phyloP scores from a whole-genome alignment of 129 eudicot genomes.

The Calendula officinalis region DNA sequence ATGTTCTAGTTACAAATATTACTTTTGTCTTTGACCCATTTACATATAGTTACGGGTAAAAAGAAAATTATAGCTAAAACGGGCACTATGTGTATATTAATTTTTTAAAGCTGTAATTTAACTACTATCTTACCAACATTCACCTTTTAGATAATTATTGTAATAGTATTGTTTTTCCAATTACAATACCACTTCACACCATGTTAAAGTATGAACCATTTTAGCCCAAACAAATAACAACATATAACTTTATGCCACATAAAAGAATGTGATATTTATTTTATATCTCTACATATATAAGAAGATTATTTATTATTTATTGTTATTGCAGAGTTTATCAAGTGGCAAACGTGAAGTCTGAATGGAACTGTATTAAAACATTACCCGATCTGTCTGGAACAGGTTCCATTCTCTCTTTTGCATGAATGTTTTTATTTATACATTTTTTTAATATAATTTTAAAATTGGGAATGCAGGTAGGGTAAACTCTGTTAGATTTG shows the following conservation, averaged over 20 bases:
- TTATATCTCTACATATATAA: too few relatives aligned
- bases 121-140: too few relatives aligned
- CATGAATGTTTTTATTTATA: not conserved
- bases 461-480: conserved; percentile 51
- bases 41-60: not conserved
- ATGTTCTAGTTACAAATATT: not conserved
- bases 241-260: too few relatives aligned
- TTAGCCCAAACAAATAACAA: not conserved
- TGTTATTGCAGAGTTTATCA: conserved; percentile 68
- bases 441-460: not conserved
- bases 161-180: not conserved
- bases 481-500: conserved; percentile 63
- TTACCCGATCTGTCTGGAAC: conserved; percentile 97
- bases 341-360: conserved; percentile 92
- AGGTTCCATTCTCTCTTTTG: conserved; percentile 41
- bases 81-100: too few relatives aligned
- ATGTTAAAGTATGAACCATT: not conserved
- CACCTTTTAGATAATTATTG: not conserved
- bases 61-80: too few relatives aligned
- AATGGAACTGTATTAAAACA: conserved; percentile 88
- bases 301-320: too few relatives aligned
- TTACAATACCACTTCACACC: not conserved
- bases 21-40: not conserved
- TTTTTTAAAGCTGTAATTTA: too few relatives aligned
- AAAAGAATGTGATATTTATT: too few relatives aligned